Evolutionary conservation across 805 yeast species (phyloP).

Genomic region (Wickerhamomyces ciferrii): DNA sequence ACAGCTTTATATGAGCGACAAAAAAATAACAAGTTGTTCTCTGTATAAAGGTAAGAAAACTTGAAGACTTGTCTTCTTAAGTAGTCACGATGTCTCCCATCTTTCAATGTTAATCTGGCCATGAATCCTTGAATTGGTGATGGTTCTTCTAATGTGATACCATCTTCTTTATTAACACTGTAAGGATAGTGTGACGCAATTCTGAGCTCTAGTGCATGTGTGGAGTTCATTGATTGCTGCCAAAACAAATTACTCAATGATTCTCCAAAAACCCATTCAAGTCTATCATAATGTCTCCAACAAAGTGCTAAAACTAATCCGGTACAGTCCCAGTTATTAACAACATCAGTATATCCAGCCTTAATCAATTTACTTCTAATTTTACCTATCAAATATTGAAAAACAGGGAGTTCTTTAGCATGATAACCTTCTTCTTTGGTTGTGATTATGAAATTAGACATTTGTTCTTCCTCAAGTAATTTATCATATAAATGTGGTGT

Average conservation of each 20-base stretch:
- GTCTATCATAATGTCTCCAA: conserved; percentile 65
- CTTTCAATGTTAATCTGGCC: conserved; percentile 44
- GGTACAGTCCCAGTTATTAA: conserved; percentile 18
- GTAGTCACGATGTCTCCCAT: conserved; percentile 32
- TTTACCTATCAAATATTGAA: conserved; percentile 34
- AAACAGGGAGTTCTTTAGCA: conserved; percentile 19
- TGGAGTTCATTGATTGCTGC: conserved; percentile 35
- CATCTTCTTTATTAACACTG: conserved; percentile 17
- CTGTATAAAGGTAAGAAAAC: conserved; percentile 58
- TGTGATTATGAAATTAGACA: not conserved
- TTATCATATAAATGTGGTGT: conserved; percentile 6
- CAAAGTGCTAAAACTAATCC: conserved; percentile 42
- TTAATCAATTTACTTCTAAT: conserved; percentile 29
- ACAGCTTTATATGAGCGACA: conserved; percentile 47
- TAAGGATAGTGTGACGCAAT: conserved; percentile 35
- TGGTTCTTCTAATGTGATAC: conserved; percentile 45
- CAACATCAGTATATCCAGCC: conserved; percentile 20
- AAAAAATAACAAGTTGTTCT: conserved; percentile 56
- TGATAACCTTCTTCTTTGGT: conserved; percentile 18
- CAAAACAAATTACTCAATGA: conserved; percentile 36
- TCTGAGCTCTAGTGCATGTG: conserved; percentile 60
- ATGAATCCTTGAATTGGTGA: conserved; percentile 79
- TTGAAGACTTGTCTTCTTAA: conserved; percentile 40
- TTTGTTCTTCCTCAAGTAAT: conserved; percentile 1
- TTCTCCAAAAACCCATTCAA: conserved; percentile 61